These are phyloP conservation scores for Globisporangium spiculum DNA, from an alignment of 352 stramenopile species.

Conservation along the genomic window DNA sequence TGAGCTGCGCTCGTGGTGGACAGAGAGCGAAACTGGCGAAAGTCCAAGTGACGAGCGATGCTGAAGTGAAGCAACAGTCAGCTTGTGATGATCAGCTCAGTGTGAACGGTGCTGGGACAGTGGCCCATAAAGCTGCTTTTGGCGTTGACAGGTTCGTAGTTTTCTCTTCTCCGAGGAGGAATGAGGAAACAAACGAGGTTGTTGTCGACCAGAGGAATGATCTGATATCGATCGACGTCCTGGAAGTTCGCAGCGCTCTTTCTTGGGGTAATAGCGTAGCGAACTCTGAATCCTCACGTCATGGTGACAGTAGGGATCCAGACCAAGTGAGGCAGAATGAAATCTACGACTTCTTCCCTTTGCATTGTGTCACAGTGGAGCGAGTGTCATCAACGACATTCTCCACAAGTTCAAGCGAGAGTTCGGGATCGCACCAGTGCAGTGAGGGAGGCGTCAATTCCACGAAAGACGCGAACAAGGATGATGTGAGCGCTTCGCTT, in stretches of 20 bases:
- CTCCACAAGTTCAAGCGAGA: neutral
- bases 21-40: neutral
- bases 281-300: neutral
- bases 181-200: neutral
- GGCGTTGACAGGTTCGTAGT: neutral
- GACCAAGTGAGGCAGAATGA: neutral
- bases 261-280: neutral
- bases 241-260: neutral
- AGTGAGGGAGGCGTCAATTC: neutral
- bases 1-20: neutral
- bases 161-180: neutral
- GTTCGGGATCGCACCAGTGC: neutral
- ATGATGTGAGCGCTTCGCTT: neutral
- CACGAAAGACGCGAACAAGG: neutral
- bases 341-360: neutral
- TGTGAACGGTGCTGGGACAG: neutral
- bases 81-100: neutral
- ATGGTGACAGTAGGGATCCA: neutral
- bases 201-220: constrained; percentile 6
- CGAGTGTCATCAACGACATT: neutral
- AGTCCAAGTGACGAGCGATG: neutral
- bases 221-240: constrained; percentile 9
- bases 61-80: neutral
- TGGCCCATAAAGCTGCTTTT: neutral
- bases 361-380: neutral